Evolutionary conservation across 2,329 filamentous ascomycete genomes (phyloP).

Genomic region (Didymella keratinophila): DNA sequence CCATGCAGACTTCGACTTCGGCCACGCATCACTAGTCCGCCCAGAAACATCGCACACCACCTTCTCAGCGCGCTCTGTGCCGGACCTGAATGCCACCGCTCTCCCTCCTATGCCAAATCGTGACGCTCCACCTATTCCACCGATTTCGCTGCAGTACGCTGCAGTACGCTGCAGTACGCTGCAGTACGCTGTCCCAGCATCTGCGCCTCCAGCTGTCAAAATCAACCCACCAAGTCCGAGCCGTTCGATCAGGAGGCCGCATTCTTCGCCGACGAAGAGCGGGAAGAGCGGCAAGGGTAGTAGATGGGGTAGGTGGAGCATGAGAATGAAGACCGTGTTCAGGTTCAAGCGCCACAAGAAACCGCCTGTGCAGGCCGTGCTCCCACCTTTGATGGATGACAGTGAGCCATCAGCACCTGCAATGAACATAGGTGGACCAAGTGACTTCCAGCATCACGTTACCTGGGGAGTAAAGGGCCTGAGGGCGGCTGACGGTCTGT

Average conservation of each 20-base stretch:
- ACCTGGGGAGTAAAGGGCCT: not conserved
- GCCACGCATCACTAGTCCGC: not conserved
- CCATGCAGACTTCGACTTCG: constrained; percentile 2
- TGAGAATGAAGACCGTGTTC: constrained; percentile 13
- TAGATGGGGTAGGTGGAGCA: not conserved
- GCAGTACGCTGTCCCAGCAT: not conserved
- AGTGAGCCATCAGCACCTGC: not conserved
- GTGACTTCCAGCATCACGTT: not conserved
- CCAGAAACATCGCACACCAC: constrained; percentile 1
- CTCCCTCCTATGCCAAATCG: not conserved
- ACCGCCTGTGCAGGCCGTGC: not conserved
- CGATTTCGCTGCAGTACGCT: not conserved
- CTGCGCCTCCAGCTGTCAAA: not conserved
- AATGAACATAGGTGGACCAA: constrained; percentile 1
- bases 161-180: not conserved
- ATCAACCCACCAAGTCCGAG: not conserved
- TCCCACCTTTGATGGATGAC: not conserved
- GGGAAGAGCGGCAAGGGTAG: not conserved
- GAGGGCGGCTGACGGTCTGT: not conserved
- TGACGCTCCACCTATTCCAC: not conserved
- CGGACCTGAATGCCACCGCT: constrained; percentile 5
- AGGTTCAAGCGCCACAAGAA: constrained; percentile 1
- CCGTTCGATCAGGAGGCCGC: not conserved
- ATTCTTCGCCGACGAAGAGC: not conserved
- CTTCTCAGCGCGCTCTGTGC: not conserved